Conservation (phyloP, 106 monocot genomes). For the Platanthera guangdongensis region DNA sequence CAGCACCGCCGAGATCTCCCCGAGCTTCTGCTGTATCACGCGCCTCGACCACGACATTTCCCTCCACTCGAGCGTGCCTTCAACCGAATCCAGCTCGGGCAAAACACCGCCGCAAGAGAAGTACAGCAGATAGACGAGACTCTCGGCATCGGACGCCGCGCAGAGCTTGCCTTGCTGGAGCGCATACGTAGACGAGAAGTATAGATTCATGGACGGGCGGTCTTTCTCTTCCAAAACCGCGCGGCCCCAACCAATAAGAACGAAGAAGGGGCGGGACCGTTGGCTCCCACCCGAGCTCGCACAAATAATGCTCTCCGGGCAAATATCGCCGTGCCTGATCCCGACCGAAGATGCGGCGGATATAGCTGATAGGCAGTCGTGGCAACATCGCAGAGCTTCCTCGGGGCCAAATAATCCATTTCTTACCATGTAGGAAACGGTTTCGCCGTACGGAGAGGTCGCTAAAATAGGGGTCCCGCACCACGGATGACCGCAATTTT, state of each 20-base stretch:
- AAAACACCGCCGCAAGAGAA: slow-evolving; percentile 70
- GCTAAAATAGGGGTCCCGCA: slow-evolving; percentile 81
- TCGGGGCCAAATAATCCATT: slow-evolving; percentile 60
- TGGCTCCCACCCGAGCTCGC: slow-evolving; percentile 26
- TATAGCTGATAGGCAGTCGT: slow-evolving; percentile 84
- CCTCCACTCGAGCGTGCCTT: slow-evolving; percentile 86
- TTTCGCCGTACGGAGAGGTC: slow-evolving; percentile 64
- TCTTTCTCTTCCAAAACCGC: slow-evolving; percentile 91
- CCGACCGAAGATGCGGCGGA: slow-evolving; percentile 58
- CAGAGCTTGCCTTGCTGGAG: slow-evolving; percentile 88
- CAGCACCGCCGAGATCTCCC: slow-evolving; percentile 80
- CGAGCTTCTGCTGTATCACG: slow-evolving; percentile 88
- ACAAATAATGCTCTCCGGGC: slow-evolving; percentile 70
- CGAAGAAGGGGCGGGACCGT: slow-evolving; percentile 36
- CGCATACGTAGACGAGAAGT: slow-evolving; percentile 81
- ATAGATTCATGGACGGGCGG: slow-evolving; percentile 68
- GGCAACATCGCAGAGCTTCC: slow-evolving; percentile 87
- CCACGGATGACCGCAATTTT: slow-evolving; percentile 73
- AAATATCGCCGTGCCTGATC: slow-evolving; percentile 81
- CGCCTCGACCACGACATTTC: slow-evolving; percentile 80
- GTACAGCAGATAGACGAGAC: slow-evolving; percentile 77
- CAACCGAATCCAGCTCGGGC: slow-evolving; percentile 76
- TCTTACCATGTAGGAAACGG: slow-evolving; percentile 48
- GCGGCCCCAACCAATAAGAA: slow-evolving; percentile 88
- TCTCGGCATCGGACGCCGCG: slow-evolving; percentile 92